Percentiles rank a stretch among this genome's conserved stretches.
These are phyloP conservation scores for Rutidosis leptorrhynchoides DNA, from an alignment of 129 eudicot genomes.

Conservation along the genomic window DNA sequence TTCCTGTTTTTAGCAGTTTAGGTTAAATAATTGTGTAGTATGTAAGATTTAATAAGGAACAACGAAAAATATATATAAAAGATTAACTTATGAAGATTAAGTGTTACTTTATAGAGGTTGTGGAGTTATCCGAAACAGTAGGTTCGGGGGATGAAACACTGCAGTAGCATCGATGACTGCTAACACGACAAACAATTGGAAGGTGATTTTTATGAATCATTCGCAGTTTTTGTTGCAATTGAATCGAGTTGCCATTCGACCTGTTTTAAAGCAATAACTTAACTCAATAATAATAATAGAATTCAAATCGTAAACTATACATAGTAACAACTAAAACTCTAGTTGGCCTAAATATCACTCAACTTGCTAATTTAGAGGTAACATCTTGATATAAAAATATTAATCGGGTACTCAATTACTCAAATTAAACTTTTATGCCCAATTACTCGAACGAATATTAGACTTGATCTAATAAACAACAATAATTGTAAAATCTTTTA, in stretches of 20 bases:
- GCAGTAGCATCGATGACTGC: constrained; percentile 51
- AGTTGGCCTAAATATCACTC: background rate
- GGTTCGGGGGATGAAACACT: constrained; percentile 47
- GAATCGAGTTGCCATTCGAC: constrained; percentile 28
- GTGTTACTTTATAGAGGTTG: constrained; percentile 50
- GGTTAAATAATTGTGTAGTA: constrained; percentile 9
- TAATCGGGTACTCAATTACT: background rate
- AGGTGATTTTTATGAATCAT: constrained; percentile 29
- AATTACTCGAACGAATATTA: constrained; percentile 1
- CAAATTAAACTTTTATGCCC: constrained; percentile 9
- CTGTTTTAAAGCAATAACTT: constrained; percentile 26
- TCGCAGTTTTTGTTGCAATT: constrained; percentile 31
- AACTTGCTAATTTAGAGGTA: background rate
- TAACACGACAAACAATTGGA: constrained; percentile 24
- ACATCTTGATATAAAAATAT: background rate
- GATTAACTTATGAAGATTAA: background rate
- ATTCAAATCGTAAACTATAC: background rate
- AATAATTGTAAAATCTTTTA: background rate
- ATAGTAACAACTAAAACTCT: background rate
- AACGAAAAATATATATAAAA: background rate
- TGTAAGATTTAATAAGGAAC: background rate
- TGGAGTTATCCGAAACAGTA: constrained; percentile 35
- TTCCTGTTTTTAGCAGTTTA: constrained; percentile 42
- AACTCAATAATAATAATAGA: background rate
- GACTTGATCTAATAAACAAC: constrained; percentile 1